Conservation (phyloP, 2,329 filamentous ascomycete genomes). For the Hypoxylon sp. region DNA sequence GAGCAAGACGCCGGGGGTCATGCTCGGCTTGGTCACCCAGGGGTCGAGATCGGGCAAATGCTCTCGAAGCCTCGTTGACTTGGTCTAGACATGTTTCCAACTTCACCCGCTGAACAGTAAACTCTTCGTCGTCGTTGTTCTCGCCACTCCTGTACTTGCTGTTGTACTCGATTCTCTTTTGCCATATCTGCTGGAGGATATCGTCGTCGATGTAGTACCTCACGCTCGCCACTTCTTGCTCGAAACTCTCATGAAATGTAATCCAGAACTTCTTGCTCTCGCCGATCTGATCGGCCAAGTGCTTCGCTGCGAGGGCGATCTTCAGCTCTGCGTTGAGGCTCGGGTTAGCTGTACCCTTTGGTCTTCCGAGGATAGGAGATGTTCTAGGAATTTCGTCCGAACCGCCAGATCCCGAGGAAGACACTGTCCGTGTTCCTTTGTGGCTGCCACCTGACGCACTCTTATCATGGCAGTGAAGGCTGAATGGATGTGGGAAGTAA, state of each 20-base stretch:
- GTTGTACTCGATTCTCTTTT: constrained; percentile 37
- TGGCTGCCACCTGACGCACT: background rate
- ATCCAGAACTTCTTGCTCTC: constrained; percentile 40
- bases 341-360: background rate
- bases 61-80: constrained; percentile 35
- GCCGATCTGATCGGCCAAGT: constrained; percentile 39
- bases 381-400: background rate
- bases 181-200: constrained; percentile 44
- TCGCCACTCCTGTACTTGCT: constrained; percentile 27
- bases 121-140: constrained; percentile 31
- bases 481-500: constrained; percentile 22
- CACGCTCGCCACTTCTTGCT: constrained; percentile 37
- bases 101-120: constrained; percentile 40
- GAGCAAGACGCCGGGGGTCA: constrained; percentile 37
- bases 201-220: constrained; percentile 35
- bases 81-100: constrained; percentile 40
- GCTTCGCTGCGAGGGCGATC: constrained; percentile 41
- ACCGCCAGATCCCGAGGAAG: background rate
- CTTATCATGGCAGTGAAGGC: constrained; percentile 1
- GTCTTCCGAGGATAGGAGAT: background rate
- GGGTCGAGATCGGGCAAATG: constrained; percentile 14
- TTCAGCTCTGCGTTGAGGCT: constrained; percentile 37
- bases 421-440: background rate
- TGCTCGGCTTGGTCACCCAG: constrained; percentile 21
- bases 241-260: constrained; percentile 38